These are phyloP conservation scores for Talaromyces proteolyticus DNA, from an alignment of 495 filamentous ascomycete species.

Conservation along the genomic window DNA sequence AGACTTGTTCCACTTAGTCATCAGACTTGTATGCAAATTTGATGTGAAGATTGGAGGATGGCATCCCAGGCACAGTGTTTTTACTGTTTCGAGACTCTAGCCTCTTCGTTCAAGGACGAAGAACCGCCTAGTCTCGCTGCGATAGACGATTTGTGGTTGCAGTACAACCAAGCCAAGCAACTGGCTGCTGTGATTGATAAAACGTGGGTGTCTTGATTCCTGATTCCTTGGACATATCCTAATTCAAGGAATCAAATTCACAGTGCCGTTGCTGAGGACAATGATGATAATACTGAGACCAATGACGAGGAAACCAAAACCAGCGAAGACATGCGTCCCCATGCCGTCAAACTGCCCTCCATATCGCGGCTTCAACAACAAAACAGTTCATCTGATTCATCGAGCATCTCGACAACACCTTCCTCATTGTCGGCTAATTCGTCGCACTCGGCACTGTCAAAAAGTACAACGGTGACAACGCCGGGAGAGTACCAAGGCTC, in stretches of 20 bases:
- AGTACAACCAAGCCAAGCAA: slow-evolving; percentile 41
- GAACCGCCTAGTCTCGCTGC: slow-evolving; percentile 51
- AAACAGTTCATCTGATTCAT: slow-evolving; percentile 29
- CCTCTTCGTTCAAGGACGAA: slow-evolving; percentile 56
- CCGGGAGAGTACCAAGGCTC: slow-evolving; percentile 18
- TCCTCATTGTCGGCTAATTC: slow-evolving; percentile 39
- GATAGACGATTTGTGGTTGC: slow-evolving; percentile 68
- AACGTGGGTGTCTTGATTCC: slow-evolving; percentile 8
- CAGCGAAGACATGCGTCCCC: slow-evolving; percentile 9
- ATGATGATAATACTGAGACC: slow-evolving; percentile 18
- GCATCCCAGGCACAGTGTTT: slow-evolving; percentile 78
- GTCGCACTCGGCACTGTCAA: slow-evolving; percentile 30
- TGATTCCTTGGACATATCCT: not conserved
- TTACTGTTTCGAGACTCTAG: slow-evolving; percentile 84
- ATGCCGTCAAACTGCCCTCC: slow-evolving; percentile 24
- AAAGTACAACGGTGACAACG: slow-evolving; percentile 39
- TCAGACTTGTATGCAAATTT: not conserved
- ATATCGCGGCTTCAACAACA: slow-evolving; percentile 31
- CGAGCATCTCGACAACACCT: slow-evolving; percentile 39
- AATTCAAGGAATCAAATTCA: not conserved
- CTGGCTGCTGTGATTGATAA: slow-evolving; percentile 22
- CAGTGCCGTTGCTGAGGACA: slow-evolving; percentile 13
- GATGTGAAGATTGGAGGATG: slow-evolving; percentile 44
- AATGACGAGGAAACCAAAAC: slow-evolving; percentile 5
- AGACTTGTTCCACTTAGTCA: not conserved